Evolutionary conservation across 140 eudicot species (phyloP).

Genomic region (Erigeron philadelphicus): DNA sequence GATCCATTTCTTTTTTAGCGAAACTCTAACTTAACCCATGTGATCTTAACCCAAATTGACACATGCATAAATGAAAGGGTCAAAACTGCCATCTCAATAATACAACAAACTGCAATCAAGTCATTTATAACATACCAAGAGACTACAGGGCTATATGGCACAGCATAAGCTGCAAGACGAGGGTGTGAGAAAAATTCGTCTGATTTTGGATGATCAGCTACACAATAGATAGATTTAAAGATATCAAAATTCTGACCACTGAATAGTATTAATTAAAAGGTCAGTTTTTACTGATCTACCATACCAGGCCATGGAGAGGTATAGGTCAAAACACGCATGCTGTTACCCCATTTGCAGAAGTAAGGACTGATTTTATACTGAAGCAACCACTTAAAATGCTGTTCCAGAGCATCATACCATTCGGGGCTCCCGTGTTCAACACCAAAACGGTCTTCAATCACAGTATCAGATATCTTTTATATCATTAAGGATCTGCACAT

Average conservation of each 20-base stretch:
- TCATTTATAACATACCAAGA: slow-evolving; percentile 46
- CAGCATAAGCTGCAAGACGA: slow-evolving; percentile 98
- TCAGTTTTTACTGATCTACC: slow-evolving; percentile 5
- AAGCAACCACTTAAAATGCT: slow-evolving; percentile 90
- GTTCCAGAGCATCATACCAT: slow-evolving; percentile 86
- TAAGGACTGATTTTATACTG: slow-evolving; percentile 84
- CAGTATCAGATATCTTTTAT: slow-evolving; percentile 86
- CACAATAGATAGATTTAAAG: slow-evolving; percentile 12
- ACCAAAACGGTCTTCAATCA: slow-evolving; percentile 92
- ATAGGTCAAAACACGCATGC: slow-evolving; percentile 94
- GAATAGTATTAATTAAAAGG: not conserved
- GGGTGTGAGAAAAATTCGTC: slow-evolving; percentile 91
- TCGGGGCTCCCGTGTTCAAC: slow-evolving; percentile 78
- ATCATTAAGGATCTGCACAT: slow-evolving; percentile 36
- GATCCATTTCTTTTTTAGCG: not conserved
- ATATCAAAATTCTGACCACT: slow-evolving; percentile 1
- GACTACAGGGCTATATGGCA: slow-evolving; percentile 81
- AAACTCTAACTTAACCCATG: not conserved
- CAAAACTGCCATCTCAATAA: not conserved
- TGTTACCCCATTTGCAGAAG: slow-evolving; percentile 96
- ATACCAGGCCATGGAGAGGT: slow-evolving; percentile 98
- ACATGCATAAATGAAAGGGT: not conserved
- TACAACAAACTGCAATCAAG: slow-evolving; percentile 5
- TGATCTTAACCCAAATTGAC: not conserved
- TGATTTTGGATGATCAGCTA: slow-evolving; percentile 95